Base-by-base conservation (phyloP, 2,329 filamentous ascomycete genomes). In the Neurospora sp. region DNA sequence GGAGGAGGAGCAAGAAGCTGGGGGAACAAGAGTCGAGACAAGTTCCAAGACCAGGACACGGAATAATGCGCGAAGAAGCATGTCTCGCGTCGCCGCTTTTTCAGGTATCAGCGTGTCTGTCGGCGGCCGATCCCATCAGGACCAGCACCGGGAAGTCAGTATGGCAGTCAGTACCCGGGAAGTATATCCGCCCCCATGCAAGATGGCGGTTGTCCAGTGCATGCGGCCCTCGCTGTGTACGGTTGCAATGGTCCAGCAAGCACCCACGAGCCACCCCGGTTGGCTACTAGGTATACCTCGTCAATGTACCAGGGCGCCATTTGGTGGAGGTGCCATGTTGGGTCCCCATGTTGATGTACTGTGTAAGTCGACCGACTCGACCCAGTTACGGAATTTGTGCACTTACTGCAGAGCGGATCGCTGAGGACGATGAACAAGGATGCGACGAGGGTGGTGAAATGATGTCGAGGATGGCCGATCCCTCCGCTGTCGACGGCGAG, bases 41-140 rank as follows among this genome's bases (percentile, higher is more conserved):
- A 17, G 52, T 62, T 62, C 52, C 52, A 62, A 33, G 52, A 33
- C 52, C 23, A 58, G 52, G 33, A 36, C 52, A 36, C 52, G 52
- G 52, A 62, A 62, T 68, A 66, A 69, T 69, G 70, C 15, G 66
- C 38, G 33, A 67, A 39, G 33, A 67, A 69, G 68, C 42, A 66
- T 68, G 67, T 23, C 43, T 70, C 70, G 71, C 52, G 52, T 62
- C 52, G 52, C 52, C 52, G 52, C 52, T 10, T 62, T 33, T 62
- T 62, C 52, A 36, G 46, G 19, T 52, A 52, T 52, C 46, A 52
- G 19, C 46, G 46, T 52, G 46, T 52, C 52, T 62, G 52, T 62
- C 52, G 52, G 52, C 52, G 52, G 52, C 52, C 52, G 33, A 15
- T 28, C 11, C 46, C 46, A 62, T 62, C 52, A 69, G 68, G 58